phyloP scores from a whole-genome alignment of 257 asterid genomes.

The Lithospermum erythrorhizon region DNA sequence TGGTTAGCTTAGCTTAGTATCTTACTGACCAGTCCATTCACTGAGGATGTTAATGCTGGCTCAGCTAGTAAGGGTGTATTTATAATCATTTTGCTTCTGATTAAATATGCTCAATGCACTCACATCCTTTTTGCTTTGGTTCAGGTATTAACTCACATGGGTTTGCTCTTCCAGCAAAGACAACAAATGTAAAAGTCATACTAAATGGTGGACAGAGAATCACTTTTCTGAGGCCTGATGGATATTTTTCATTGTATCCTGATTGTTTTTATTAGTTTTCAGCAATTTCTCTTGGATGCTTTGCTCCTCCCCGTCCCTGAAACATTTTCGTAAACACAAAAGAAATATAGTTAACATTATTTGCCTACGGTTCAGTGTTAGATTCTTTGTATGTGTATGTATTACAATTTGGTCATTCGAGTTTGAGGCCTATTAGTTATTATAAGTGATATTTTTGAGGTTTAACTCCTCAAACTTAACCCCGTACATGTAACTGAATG shows the following conservation, averaged over 20 bases:
- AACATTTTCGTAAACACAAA: neutral
- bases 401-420: neutral
- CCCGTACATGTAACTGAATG: no score
- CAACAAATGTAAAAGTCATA: conserved; percentile 55
- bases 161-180: conserved; percentile 64
- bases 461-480: no score
- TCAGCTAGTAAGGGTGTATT: neutral
- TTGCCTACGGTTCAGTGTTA: neutral
- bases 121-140: neutral
- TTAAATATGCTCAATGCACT: neutral
- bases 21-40: neutral
- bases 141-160: conserved; percentile 63
- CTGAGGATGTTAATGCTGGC: no score
- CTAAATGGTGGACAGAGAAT: conserved; percentile 86
- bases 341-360: neutral
- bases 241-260: conserved; percentile 99
- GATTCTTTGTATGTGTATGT: neutral
- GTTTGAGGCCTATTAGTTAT: no score
- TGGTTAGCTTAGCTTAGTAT: neutral
- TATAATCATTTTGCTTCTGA: neutral
- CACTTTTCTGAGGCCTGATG: conserved; percentile 77
- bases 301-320: neutral
- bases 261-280: neutral
- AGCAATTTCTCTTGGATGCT: neutral
- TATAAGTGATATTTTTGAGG: no score